Evolutionary conservation across 192 early-diverging fungal genomes (phyloP).

Genomic region (Rhizoclosmatium sp.): DNA sequence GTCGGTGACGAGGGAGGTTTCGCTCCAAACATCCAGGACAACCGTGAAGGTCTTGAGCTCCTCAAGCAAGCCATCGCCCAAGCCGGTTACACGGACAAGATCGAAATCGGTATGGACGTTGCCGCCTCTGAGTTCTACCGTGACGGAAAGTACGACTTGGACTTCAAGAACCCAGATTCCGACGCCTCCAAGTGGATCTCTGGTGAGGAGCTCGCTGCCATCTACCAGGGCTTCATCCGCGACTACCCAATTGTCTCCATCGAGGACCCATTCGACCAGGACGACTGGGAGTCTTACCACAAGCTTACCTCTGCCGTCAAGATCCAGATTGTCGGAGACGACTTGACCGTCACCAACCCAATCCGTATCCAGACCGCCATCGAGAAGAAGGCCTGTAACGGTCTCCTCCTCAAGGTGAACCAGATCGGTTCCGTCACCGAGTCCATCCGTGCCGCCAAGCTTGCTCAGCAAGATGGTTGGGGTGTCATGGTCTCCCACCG

Average conservation of each 20-base stretch:
- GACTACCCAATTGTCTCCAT: constrained; percentile 84
- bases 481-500: constrained; percentile 99
- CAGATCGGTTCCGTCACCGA: constrained; percentile 98
- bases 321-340: constrained; percentile 97
- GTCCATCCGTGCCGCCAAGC: constrained; percentile 76
- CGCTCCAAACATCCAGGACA: constrained; percentile 98
- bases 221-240: constrained; percentile 82
- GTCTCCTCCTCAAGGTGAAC: constrained; percentile 97
- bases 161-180: constrained; percentile 94
- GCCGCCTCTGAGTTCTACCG: constrained; percentile 98
- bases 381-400: constrained; percentile 94
- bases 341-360: constrained; percentile 98
- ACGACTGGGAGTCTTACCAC: constrained; percentile 94
- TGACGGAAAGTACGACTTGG: constrained; percentile 96
- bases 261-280: constrained; percentile 99
- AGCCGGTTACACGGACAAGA: constrained; percentile 96
- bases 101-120: constrained; percentile 96
- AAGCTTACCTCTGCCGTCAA: constrained; percentile 67
- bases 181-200: constrained; percentile 76
- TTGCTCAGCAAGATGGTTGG: constrained; percentile 90
- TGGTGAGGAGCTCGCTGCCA: constrained; percentile 80
- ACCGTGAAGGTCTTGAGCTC: constrained; percentile 94
- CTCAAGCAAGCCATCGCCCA: constrained; percentile 87
- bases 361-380: constrained; percentile 85
- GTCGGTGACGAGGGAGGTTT: constrained; percentile 99